phyloP scores from a whole-genome alignment of 208 protist species.

The Naegleria lovaniensis region DNA sequence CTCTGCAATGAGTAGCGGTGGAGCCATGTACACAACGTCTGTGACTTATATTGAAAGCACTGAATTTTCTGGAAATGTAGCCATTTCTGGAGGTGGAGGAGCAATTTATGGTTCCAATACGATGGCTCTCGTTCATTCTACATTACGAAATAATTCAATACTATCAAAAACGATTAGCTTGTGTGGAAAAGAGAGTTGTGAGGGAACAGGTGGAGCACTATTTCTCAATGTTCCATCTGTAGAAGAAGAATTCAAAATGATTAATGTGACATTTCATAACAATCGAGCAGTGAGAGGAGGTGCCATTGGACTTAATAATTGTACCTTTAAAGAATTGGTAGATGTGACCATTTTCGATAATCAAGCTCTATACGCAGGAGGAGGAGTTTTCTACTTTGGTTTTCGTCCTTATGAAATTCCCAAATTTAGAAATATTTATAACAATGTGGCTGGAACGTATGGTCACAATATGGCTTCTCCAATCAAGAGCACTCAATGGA shows the following conservation, averaged over 20 bases:
- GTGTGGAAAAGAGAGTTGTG: neutral
- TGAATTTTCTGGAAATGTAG: too few relatives aligned
- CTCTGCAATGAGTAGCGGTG: neutral
- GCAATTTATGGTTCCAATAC: neutral
- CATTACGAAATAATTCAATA: neutral
- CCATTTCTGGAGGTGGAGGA: too few relatives aligned
- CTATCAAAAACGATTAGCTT: neutral
- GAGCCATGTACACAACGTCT: neutral
- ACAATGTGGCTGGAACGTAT: neutral
- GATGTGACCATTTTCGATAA: neutral
- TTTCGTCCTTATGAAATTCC: neutral
- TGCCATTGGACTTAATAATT: neutral
- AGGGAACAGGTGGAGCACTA: neutral
- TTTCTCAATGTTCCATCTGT: neutral
- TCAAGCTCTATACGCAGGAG: neutral
- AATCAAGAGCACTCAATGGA: neutral
- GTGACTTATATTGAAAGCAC: too few relatives aligned
- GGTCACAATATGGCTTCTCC: neutral
- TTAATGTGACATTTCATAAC: neutral
- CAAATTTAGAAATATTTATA: neutral
- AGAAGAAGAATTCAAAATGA: neutral
- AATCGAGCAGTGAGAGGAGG: neutral
- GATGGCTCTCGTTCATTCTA: neutral
- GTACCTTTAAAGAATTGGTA: neutral
- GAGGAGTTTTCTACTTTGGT: neutral